Percentiles rank a stretch among this genome's conserved stretches.
These are phyloP conservation scores for Coemansia sp. DNA, from an alignment of 192 early-diverging fungal genomes.

Conservation along the genomic window DNA sequence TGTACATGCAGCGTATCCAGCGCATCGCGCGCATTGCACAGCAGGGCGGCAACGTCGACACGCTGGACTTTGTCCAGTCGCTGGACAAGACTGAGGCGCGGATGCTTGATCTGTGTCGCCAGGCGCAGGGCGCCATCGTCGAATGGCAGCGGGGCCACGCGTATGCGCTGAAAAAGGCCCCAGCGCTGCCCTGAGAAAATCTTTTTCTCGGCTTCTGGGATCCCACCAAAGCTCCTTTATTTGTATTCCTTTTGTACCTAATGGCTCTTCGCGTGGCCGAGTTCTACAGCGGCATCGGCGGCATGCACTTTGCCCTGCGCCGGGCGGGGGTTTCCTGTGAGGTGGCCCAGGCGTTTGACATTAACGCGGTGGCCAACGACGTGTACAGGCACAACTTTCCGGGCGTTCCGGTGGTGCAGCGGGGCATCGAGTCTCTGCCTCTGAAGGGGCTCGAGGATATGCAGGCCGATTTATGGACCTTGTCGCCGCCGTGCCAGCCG, in stretches of 20 bases:
- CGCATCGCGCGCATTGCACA: constrained; percentile 41
- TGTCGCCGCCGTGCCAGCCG: constrained; percentile 83
- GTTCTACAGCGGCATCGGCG: constrained; percentile 54
- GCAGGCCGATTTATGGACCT: constrained; percentile 66
- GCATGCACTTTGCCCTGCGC: constrained; percentile 72
- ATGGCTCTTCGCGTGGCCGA: constrained; percentile 41
- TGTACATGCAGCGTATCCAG: constrained; percentile 43
- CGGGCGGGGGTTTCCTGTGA: constrained; percentile 53
- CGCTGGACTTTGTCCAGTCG: constrained; percentile 44
- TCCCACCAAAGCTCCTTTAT: neutral
- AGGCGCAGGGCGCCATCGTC: constrained; percentile 24
- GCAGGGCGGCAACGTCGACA: constrained; percentile 38
- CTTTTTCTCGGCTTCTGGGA: neutral
- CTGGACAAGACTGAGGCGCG: constrained; percentile 32
- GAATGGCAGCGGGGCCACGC: constrained; percentile 39
- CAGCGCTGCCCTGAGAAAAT: constrained; percentile 8
- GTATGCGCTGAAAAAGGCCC: constrained; percentile 23
- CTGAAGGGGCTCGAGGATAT: constrained; percentile 56
- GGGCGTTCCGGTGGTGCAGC: constrained; percentile 36
- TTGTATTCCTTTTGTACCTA: neutral
- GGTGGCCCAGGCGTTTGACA: constrained; percentile 88
- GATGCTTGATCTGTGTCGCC: constrained; percentile 36
- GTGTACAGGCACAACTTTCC: constrained; percentile 65
- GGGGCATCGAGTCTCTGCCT: constrained; percentile 59
- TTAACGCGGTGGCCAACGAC: constrained; percentile 85